Base-by-base conservation (phyloP, 148 eudicot genomes). In the Limonium bicolor region DNA sequence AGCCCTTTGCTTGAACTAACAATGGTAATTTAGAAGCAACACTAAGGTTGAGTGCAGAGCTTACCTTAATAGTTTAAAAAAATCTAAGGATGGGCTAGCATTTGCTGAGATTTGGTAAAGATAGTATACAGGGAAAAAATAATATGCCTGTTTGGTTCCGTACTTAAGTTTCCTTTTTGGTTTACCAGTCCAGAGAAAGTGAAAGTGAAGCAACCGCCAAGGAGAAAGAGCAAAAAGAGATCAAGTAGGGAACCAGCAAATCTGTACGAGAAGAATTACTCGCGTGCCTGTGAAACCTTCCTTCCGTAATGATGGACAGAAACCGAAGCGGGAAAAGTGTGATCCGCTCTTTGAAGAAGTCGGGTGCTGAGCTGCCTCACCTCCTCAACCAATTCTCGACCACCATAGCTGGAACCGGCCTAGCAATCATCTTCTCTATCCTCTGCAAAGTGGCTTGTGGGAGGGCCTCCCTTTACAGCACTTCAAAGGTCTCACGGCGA, bases 401-500 rank as follows among this genome's bases (percentile, higher is more conserved):
- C 53, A 81, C 65, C 62, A 82, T 86, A 10, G 82, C 96, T 0
- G 96, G 96, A 19, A 70, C 82, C 5, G 96, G 96, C 12, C 58
- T 86, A 28, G 93, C 84, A 24, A 74, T 86, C 27, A 61, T 82
- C 23, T 71, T 82, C 54, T 68, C 84, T 2, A 79, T 73, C 35
- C 2, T 73, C 41, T 73, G 62, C 39, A 78, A 79, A 62, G 43
- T 71, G 25, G 77, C 67, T 29, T 72, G 58, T 60, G 67, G 80
- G 22, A 66, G 62, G 18, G n/a, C n/a, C n/a, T 35, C 58, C 10
- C 81, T 72, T 13, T 72, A 77, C 35, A 68, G 72, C 41, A 27
- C 74, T 12, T 56, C 81, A 39, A 78, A 59, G 55, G 41, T 82
- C 36, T 70, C 34, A 70, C 67, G 36, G 66, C 79, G 1, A 69